Conservation (phyloP, 352 stramenopile species). For the Phytophthora foliorum region DNA sequence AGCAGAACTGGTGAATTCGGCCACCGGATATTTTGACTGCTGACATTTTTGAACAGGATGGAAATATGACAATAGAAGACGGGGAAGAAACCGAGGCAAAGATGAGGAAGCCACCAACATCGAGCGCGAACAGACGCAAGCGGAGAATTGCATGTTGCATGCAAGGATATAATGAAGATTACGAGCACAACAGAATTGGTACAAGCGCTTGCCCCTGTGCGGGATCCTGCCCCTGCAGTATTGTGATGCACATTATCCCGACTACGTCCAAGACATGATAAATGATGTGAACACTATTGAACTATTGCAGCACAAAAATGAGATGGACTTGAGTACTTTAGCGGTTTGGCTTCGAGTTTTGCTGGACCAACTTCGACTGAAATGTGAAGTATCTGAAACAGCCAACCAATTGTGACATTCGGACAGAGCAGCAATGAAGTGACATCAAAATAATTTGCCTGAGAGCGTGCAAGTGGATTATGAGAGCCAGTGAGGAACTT, state of each 20-base stretch:
- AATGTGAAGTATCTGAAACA: background rate
- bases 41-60: background rate
- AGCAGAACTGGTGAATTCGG: background rate
- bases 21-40: background rate
- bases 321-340: background rate
- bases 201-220: background rate
- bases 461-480: background rate
- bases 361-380: background rate
- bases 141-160: background rate
- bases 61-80: background rate
- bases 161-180: background rate
- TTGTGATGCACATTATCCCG: background rate
- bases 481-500: background rate
- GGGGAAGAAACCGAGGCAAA: background rate
- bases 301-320: background rate
- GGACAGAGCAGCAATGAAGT: background rate
- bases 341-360: background rate
- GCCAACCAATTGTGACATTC: background rate
- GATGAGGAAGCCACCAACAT: background rate
- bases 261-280: background rate
- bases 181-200: background rate
- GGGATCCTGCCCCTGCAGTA: background rate
- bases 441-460: background rate
- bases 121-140: background rate
- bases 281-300: background rate